These are phyloP conservation scores for Pichia terricola DNA, from an alignment of 1,139 yeast genomes.

Conservation along the genomic window DNA sequence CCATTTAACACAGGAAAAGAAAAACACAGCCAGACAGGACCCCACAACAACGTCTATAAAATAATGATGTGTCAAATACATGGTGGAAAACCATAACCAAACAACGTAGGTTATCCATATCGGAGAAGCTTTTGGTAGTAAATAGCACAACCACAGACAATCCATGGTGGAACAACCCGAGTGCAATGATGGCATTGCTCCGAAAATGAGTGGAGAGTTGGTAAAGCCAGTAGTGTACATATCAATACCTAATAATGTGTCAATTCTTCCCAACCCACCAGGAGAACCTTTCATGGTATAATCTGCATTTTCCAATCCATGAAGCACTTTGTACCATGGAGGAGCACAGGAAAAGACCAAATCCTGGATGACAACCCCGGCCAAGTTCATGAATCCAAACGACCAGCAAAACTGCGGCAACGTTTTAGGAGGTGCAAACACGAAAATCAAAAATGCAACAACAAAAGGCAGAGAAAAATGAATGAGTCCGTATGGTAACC, in stretches of 20 bases:
- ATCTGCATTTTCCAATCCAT: constrained; percentile 85
- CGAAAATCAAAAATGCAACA: constrained; percentile 66
- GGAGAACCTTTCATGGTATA: constrained; percentile 92
- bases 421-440: constrained; percentile 90
- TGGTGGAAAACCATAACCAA: constrained; percentile 98
- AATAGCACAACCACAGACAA: constrained; percentile 72
- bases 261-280: constrained; percentile 92
- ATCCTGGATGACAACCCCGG: constrained; percentile 77
- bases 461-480: constrained; percentile 89
- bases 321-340: constrained; percentile 89
- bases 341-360: constrained; percentile 85
- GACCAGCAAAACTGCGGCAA: constrained; percentile 86
- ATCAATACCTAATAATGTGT: constrained; percentile 66
- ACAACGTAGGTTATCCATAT: constrained; percentile 68
- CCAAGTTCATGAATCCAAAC: constrained; percentile 91
- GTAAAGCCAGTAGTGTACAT: constrained; percentile 80
- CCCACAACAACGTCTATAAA: constrained; percentile 91
- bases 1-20: constrained; percentile 16
- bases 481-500: constrained; percentile 91
- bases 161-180: constrained; percentile 94
- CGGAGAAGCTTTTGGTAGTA: constrained; percentile 59
- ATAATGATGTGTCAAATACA: constrained; percentile 95
- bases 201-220: constrained; percentile 90
- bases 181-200: constrained; percentile 92
- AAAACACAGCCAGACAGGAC: constrained; percentile 20